phyloP scores from a whole-genome alignment of 129 eudicot species.

The Dittrichia graveolens region DNA sequence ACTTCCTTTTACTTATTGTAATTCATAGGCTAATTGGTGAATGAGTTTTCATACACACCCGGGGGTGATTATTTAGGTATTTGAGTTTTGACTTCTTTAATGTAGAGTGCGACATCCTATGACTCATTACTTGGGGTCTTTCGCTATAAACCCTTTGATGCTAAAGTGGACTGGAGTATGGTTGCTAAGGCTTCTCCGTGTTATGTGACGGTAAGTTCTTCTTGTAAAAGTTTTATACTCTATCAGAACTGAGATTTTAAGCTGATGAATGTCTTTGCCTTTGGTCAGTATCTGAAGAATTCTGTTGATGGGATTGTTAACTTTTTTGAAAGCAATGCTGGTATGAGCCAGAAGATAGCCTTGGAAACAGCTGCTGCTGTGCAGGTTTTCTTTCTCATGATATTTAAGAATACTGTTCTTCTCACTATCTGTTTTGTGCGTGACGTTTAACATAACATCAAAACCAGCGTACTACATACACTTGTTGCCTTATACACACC shows the following conservation, averaged over 20 bases:
- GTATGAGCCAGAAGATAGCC: constrained; percentile 87
- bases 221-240: constrained; percentile 9
- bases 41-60: constrained; percentile 7
- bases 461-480: constrained; percentile 10
- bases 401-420: constrained; percentile 4
- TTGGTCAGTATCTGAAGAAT: constrained; percentile 81
- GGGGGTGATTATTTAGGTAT: constrained; percentile 19
- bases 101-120: constrained; percentile 80
- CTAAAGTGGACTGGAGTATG: constrained; percentile 92
- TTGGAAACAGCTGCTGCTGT: constrained; percentile 99
- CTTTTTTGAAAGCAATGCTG: constrained; percentile 84
- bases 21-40: neutral
- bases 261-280: constrained; percentile 31
- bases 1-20: neutral
- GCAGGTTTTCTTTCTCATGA: constrained; percentile 59
- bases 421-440: neutral
- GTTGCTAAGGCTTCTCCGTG: constrained; percentile 99
- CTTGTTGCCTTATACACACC: constrained; percentile 8
- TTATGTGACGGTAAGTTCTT: constrained; percentile 74
- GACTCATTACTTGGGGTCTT: constrained; percentile 88
- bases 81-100: constrained; percentile 23
- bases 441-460: neutral
- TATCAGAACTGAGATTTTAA: neutral
- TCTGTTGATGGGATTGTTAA: constrained; percentile 70
- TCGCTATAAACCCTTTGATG: constrained; percentile 83